These are phyloP conservation scores for Trichoderma hamatum DNA, from an alignment of 2,329 filamentous ascomycete species.

Conservation along the genomic window DNA sequence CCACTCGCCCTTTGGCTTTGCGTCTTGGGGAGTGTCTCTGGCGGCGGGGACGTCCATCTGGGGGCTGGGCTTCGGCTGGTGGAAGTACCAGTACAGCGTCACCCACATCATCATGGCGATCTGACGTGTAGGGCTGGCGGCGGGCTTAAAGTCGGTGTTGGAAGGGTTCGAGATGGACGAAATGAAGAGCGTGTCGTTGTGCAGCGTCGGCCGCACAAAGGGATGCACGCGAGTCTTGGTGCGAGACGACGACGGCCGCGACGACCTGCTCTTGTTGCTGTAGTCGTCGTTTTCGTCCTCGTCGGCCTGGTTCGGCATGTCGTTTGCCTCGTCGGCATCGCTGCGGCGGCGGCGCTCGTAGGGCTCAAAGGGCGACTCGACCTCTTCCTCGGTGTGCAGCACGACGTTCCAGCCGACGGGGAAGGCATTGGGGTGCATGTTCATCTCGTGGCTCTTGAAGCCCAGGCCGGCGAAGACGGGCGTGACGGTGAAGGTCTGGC, in stretches of 20 bases:
- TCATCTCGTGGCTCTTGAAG: conserved; percentile 82
- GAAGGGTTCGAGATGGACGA: conserved; percentile 88
- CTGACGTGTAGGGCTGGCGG: conserved; percentile 79
- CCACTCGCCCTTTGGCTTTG: conserved; percentile 84
- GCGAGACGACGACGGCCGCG: background rate
- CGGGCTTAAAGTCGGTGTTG: conserved; percentile 76
- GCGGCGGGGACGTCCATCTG: conserved; percentile 66
- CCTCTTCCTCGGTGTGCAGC: conserved; percentile 67
- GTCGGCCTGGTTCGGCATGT: background rate
- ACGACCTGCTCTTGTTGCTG: conserved; percentile 27
- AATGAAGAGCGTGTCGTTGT: conserved; percentile 83
- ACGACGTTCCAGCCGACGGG: conserved; percentile 90
- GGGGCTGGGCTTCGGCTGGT: conserved; percentile 73
- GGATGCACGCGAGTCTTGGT: conserved; percentile 35
- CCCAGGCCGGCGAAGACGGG: conserved; percentile 90
- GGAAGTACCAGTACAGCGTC: conserved; percentile 96
- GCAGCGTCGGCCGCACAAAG: conserved; percentile 74
- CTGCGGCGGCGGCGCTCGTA: conserved; percentile 26
- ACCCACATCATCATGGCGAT: conserved; percentile 98
- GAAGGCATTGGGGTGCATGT: conserved; percentile 68
- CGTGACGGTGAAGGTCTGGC: conserved; percentile 77
- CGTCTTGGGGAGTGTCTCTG: conserved; percentile 65
- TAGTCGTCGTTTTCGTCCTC: conserved; percentile 38
- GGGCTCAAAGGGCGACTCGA: conserved; percentile 23
- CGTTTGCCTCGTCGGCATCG: conserved; percentile 29